Evolutionary conservation across 176 grass and related monocot species (phyloP).

Genomic region (Thalia dealbata): DNA sequence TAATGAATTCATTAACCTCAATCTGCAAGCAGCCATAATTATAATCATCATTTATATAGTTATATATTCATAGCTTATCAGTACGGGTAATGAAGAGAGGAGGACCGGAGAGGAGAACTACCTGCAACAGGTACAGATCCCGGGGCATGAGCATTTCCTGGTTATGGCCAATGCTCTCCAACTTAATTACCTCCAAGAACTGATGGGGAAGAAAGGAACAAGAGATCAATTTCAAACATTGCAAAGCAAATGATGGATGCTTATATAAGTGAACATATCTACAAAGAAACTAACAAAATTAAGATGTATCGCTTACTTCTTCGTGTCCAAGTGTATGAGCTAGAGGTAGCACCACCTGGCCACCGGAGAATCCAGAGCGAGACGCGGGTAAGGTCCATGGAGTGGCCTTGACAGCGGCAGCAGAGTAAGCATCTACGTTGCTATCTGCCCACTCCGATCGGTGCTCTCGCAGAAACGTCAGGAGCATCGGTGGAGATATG

Average conservation of each 20-base stretch:
- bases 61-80: neutral
- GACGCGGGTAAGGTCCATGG: constrained; percentile 43
- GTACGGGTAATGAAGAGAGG: no score
- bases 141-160: constrained; percentile 8
- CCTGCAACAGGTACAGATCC: constrained; percentile 19
- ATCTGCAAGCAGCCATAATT: neutral
- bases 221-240: neutral
- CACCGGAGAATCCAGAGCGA: constrained; percentile 42
- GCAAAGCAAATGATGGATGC: neutral
- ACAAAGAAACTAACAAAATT: constrained; percentile 7
- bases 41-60: neutral
- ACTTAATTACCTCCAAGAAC: constrained; percentile 24
- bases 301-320: constrained; percentile 36
- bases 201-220: neutral
- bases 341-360: constrained; percentile 55
- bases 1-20: no score
- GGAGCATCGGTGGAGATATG: constrained; percentile 40
- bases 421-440: constrained; percentile 54
- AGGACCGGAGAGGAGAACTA: no score
- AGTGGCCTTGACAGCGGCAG: constrained; percentile 43
- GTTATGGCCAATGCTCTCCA: constrained; percentile 6
- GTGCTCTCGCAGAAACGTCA: constrained; percentile 54
- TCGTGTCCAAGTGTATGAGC: constrained; percentile 58
- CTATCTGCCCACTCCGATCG: constrained; percentile 69
- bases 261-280: neutral